These are phyloP conservation scores for Hypoxylon sp. DNA, from an alignment of 2,329 filamentous ascomycete species.

Conservation along the genomic window DNA sequence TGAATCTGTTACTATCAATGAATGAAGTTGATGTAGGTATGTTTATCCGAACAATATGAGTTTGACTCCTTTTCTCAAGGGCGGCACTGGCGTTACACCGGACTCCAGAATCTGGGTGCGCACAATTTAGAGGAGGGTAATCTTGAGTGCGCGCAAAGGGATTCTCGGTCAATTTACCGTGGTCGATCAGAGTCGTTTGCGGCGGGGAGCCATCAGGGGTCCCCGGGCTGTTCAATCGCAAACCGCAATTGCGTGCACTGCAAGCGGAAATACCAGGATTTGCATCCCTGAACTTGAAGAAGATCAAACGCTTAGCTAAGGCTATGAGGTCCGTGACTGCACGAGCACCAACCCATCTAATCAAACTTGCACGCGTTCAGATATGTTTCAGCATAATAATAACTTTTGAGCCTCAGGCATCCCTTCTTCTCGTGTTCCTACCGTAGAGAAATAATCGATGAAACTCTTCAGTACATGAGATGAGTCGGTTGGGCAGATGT, in stretches of 20 bases:
- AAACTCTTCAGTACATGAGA: conserved; percentile 28
- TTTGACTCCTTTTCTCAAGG: not conserved
- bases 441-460: conserved; percentile 14
- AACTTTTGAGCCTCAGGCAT: conserved; percentile 38
- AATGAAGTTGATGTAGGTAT: not conserved
- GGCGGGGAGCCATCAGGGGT: conserved; percentile 32
- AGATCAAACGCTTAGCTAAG: conserved; percentile 46
- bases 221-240: conserved; percentile 37
- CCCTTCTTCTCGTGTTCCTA: conserved; percentile 25
- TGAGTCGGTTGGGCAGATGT: conserved; percentile 6
- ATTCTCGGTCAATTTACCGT: conserved; percentile 40
- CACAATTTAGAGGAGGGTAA: conserved; percentile 30
- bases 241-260: conserved; percentile 42
- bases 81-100: conserved; percentile 16
- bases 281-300: conserved; percentile 37
- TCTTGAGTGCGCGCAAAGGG: conserved; percentile 35
- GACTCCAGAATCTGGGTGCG: conserved; percentile 25
- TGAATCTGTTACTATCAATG: conserved; percentile 8
- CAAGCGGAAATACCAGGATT: conserved; percentile 45
- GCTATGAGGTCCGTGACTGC: conserved; percentile 33
- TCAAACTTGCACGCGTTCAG: conserved; percentile 38
- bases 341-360: conserved; percentile 40
- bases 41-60: not conserved
- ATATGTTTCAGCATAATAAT: conserved; percentile 41
- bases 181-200: conserved; percentile 40